Conservation (phyloP, 805 yeast genomes). For the Kazachstania psychrophila region DNA sequence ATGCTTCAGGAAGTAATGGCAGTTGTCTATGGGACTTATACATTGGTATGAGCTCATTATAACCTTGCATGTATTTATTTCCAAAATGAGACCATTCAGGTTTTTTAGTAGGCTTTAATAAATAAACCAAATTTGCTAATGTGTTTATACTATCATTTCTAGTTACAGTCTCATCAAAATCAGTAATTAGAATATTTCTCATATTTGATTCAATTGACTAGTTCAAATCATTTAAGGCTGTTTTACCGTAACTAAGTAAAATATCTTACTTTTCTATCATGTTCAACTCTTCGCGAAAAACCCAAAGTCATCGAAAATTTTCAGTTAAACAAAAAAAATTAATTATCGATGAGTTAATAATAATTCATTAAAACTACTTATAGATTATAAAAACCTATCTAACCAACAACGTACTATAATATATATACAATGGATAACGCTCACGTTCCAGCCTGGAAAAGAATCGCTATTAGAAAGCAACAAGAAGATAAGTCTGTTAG, state of each 20-base stretch:
- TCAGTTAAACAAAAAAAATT: neutral
- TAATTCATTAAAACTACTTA: no score
- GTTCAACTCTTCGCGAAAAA: neutral
- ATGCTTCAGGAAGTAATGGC: conserved; percentile 1
- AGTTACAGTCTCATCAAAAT: conserved; percentile 30
- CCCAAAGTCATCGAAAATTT: conserved; percentile 1
- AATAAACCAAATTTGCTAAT: conserved; percentile 20
- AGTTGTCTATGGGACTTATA: neutral
- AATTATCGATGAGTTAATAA: neutral
- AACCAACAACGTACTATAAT: no score
- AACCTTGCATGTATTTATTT: conserved; percentile 17
- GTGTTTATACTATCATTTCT: conserved; percentile 20
- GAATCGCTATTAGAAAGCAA: conserved; percentile 18
- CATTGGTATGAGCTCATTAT: conserved; percentile 2
- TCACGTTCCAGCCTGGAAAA: conserved; percentile 32
- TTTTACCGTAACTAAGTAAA: no score
- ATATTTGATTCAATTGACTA: no score
- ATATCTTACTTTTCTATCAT: neutral
- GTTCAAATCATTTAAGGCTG: no score
- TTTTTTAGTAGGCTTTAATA: conserved; percentile 8
- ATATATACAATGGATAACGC: conserved; percentile 9
- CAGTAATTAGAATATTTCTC: conserved; percentile 18
- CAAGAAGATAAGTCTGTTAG: conserved; percentile 7
- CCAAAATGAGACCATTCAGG: conserved; percentile 24
- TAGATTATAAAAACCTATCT: no score